Percentiles rank a stretch among this genome's conserved stretches.
Evolutionary conservation across 148 eudicot genomes (phyloP).

Genomic region (Rhododendron ferrugineum): DNA sequence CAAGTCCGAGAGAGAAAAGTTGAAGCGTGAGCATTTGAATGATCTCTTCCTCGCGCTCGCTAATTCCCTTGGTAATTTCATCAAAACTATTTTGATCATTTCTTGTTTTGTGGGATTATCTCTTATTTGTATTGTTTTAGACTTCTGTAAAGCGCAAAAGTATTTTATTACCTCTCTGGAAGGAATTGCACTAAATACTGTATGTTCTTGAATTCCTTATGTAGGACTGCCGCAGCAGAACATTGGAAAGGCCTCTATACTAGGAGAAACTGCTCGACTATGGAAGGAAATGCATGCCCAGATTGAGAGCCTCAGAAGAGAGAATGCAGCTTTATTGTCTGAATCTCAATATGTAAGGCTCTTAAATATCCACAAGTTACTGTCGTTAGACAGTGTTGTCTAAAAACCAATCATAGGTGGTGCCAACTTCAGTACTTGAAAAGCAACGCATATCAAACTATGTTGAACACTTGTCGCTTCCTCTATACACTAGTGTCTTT

Average conservation of each 20-base stretch:
- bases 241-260: constrained; percentile 67
- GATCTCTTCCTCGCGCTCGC: constrained; percentile 71
- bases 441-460: not conserved
- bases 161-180: not conserved
- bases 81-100: not conserved
- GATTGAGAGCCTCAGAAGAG: constrained; percentile 55
- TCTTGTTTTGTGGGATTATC: not conserved
- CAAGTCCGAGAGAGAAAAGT: constrained; percentile 82
- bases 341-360: constrained; percentile 82
- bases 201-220: constrained; percentile 3
- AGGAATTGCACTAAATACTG: not conserved
- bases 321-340: constrained; percentile 60
- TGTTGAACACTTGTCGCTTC: not conserved
- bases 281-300: constrained; percentile 52
- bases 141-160: not conserved
- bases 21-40: constrained; percentile 86
- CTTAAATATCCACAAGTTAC: not conserved
- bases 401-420: not conserved
- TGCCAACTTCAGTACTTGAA: not conserved
- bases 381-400: not conserved
- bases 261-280: constrained; percentile 55
- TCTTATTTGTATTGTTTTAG: not conserved
- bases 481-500: not conserved
- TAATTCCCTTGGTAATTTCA: constrained; percentile 57
- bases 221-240: constrained; percentile 55